phyloP scores from a whole-genome alignment of 176 grass and related monocot genomes.

The Musa beccarii region DNA sequence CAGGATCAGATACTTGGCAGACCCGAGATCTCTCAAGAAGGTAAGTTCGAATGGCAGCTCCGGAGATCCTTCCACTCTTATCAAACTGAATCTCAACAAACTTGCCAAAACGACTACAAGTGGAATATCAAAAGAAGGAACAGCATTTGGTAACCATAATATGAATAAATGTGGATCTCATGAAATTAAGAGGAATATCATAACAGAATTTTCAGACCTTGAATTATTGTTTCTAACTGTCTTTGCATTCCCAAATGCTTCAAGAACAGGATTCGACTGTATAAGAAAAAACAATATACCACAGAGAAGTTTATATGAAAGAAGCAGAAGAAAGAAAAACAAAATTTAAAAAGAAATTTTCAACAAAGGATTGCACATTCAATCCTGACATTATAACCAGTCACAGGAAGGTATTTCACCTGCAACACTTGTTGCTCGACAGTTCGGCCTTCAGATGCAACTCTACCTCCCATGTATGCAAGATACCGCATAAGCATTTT shows the following conservation, averaged over 20 bases:
- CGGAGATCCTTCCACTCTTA: slow-evolving; percentile 83
- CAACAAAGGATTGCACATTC: background rate
- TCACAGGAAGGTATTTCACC: background rate
- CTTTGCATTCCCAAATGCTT: slow-evolving; percentile 99
- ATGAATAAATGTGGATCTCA: background rate
- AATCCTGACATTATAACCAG: background rate
- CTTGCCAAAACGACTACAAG: slow-evolving; percentile 87
- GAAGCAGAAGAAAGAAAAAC: background rate
- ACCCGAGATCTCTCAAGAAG: slow-evolving; percentile 91
- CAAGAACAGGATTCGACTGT: slow-evolving; percentile 99
- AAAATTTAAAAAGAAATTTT: background rate
- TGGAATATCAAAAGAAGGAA: background rate
- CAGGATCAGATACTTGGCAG: slow-evolving; percentile 90
- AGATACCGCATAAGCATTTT: slow-evolving; percentile 33
- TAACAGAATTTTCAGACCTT: slow-evolving; percentile 34
- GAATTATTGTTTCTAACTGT: slow-evolving; percentile 99
- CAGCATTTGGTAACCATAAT: background rate
- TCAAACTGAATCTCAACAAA: slow-evolving; percentile 99
- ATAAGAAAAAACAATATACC: slow-evolving; percentile 12
- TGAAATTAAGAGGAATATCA: slow-evolving; percentile 1
- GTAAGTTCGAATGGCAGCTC: slow-evolving; percentile 93
- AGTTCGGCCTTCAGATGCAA: slow-evolving; percentile 18
- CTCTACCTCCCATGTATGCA: slow-evolving; percentile 26
- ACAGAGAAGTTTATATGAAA: background rate
- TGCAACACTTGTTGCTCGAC: slow-evolving; percentile 25